Base-by-base conservation (phyloP, 305 asterid genomes). In the Fraxinus angustifolia region DNA sequence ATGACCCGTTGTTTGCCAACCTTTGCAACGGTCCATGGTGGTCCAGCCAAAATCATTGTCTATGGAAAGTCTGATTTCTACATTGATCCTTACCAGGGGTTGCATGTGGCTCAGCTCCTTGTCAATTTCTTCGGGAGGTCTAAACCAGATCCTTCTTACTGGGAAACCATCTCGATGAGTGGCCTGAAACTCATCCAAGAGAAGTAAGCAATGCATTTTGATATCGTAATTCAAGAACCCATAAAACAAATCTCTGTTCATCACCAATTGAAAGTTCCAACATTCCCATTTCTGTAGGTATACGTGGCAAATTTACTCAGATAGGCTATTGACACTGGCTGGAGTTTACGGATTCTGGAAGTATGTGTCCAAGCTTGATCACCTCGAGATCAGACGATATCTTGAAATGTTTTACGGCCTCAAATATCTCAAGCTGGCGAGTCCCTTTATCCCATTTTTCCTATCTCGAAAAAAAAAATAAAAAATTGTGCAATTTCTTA, bases 1-100 rank as follows among this genome's bases (percentile, higher is more conserved):
- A 90, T 91, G 96, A 89, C 94, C 3, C 89, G 94, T n/a, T 93
- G 94, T 0, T 78, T 93, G 84, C 97, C 96, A 0, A 91, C 96
- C 2, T 91, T 93, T 53, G 96, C 92, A 0, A 90, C 94, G 2
- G 83, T 87, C 23, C 84, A 90, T 75, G 94, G 97, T 3, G 97
- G 97, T 0, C 97, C 97, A 0, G 94, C 94, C 19, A 96, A 93
- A 92, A 93, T 93, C 75, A 93, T 93, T 4, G 86, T 90, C 4
- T 82, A 93, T 68, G 97, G 96, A 58, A 87, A 86, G 73, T 93
- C 97, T 0, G 97, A 96, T 17, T 93, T 93, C 87, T 96, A 93
- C 65, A 93, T 93, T 72, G 97, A 93, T 71, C 97, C 97, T 4
- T 89, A 88, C 73, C 85, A 90, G 6, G 93, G 94, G 5, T 94